Base-by-base conservation (phyloP, 331 rosid genomes). In the Acacia pycnantha region DNA sequence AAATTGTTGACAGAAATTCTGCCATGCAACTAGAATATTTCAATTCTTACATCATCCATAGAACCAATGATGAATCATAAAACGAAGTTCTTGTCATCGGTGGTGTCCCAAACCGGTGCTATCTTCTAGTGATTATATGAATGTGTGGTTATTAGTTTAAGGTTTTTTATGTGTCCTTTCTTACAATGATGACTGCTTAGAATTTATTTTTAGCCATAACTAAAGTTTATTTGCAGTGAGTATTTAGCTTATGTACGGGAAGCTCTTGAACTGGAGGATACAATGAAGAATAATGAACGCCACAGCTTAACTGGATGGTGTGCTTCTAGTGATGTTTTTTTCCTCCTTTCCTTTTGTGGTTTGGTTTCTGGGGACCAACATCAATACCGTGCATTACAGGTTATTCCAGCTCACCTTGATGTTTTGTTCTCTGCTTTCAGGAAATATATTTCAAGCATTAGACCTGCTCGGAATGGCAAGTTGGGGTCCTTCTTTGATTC, bases 261-360 rank as follows among this genome's bases (percentile, higher is more conserved):
- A 82, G 99, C 99, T 84, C 93, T 95, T 85, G 97, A 93, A 85
- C 86, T 93, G 85, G 99, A 95, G 84, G 99, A 95, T 69, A 87
- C 87, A 1, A 78, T 89, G 61, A 92, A 87, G 90, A 95, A 92
- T 83, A 92, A 91, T 46, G 98, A 91, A 81, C 83, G 86, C 26
- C 86, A 93, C 76, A 74, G 77, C 81, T 85, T 92, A 70, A 92
- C 94, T 82, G 99, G 97, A 92, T 95, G 99, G 99, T 95, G 67
- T 89, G 90, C 88, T 84, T 74, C 82, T 44, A 71, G 53, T 66
- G 47, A 46, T 59, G 31, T 24, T 70, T 81, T 35, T 26, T 26
- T 4, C 21, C 24, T 35, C 68, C 53, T 22, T 46, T 37, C 46
- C 22, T n/a, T 71, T 58, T 27, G n/a, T 9, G 21, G n/a, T 74